Evolutionary conservation across 257 asterid genomes (phyloP), one percentile per base, ranked within the genome.

Genomic region (Solanum gandarillasii): DNA sequence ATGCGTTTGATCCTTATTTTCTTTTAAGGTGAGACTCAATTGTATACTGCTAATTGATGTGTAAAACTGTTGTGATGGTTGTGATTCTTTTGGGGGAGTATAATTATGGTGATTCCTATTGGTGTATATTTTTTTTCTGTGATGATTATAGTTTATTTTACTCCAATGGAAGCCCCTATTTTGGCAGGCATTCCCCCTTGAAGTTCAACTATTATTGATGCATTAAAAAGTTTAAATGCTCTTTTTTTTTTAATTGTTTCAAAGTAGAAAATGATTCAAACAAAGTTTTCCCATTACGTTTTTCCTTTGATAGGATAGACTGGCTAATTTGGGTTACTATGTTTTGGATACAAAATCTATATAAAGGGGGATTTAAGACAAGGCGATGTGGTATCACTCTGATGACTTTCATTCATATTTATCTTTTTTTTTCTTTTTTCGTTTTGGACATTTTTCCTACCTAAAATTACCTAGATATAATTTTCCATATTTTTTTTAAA

Each of bases 1-100:
- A 89, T 23, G 93, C 89, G 58, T 94, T 91, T 88, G 89, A 94
- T 90, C 98, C 96, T 84, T 95, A 95, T 83, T 97, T 97, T 91
- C 93, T 97, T 39, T 93, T 95, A 27, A 58, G 90, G 86, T 95
- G 94, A 94, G 39, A n/a, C 86, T 52, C 23, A 25, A 25, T 35
- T 83, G 41, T 35, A 13, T 34, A 21, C 27, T 23, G 25, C 52
- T 35, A 74, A 36, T 74, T 74, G 31, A 21, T 34, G 83, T 35
- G 82, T 74, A 21, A 21, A 74, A 74, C 83, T 35, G 31, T 74
- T 35, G 52, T 72, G 35, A 16, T 72, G 43, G 79, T 72, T 18
- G 27, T 74, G 82, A 74, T 74, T 74, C 83, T 74, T 35, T 74
- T 74, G 32, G 52, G 82, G 31, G 83, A 74, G 81, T 21, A 32